Percentiles rank a stretch among this genome's conserved stretches.
phyloP scores from a whole-genome alignment of 768 basidiomycete species.

The Boletus rex-veris region DNA sequence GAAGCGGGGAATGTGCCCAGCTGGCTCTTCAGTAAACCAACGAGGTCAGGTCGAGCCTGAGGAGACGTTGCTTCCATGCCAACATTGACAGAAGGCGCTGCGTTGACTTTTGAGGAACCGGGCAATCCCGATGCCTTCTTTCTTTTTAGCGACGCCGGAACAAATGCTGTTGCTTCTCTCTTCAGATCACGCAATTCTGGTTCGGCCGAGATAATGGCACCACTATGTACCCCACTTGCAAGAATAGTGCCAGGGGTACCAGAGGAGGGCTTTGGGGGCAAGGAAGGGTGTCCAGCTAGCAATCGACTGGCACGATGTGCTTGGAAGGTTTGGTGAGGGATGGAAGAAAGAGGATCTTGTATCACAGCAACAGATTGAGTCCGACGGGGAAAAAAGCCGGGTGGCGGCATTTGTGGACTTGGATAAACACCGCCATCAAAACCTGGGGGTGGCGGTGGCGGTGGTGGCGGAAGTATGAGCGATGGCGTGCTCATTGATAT shows the following conservation, averaged over 20 bases:
- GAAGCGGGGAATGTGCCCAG: constrained; percentile 44
- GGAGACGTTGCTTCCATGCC: constrained; percentile 23
- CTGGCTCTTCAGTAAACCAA: constrained; percentile 57
- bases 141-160: constrained; percentile 78
- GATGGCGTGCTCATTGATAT: constrained; percentile 18
- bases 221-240: constrained; percentile 39
- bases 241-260: constrained; percentile 36
- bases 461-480: constrained; percentile 15
- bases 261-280: constrained; percentile 40
- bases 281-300: constrained; percentile 38
- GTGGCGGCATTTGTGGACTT: constrained; percentile 46
- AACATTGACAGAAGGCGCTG: constrained; percentile 54
- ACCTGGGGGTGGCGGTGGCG: constrained; percentile 10
- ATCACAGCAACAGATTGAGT: constrained; percentile 48
- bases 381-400: constrained; percentile 62
- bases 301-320: constrained; percentile 53
- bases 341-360: constrained; percentile 74
- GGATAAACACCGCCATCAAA: constrained; percentile 8
- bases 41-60: constrained; percentile 60
- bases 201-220: constrained; percentile 77
- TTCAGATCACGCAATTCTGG: constrained; percentile 90
- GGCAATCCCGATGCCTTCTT: constrained; percentile 47
- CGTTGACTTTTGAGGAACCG: constrained; percentile 48
- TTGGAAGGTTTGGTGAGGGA: constrained; percentile 78
- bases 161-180: constrained; percentile 91